These are phyloP conservation scores for Spergularia azorica DNA, from an alignment of 179 eudicot species.

Conservation along the genomic window DNA sequence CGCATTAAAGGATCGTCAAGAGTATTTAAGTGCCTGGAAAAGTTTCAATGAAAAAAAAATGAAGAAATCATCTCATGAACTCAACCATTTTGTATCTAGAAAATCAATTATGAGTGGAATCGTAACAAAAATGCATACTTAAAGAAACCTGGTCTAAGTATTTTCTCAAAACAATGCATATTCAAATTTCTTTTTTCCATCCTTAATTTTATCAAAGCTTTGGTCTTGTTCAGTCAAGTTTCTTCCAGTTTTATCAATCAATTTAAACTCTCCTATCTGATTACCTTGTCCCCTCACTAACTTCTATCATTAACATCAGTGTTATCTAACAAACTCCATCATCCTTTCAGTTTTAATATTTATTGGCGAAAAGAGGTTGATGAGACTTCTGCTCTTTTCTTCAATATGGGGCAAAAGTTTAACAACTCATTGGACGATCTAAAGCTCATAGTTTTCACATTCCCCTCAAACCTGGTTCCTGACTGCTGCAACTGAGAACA, in stretches of 20 bases:
- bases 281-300: not conserved
- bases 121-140: not conserved
- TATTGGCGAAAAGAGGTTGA: not conserved
- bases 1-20: constrained; percentile 87
- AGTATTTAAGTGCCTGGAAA: constrained; percentile 71
- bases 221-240: not conserved
- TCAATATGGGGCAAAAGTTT: not conserved
- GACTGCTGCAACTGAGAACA: not conserved
- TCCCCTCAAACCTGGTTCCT: not conserved
- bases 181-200: not conserved
- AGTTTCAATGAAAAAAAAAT: not conserved
- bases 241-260: not conserved
- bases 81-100: not conserved
- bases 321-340: no score
- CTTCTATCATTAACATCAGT: not conserved
- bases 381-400: not conserved
- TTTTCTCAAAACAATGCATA: constrained; percentile 3
- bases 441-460: not conserved
- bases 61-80: constrained; percentile 1
- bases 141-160: not conserved
- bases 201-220: not conserved
- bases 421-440: not conserved
- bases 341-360: not conserved
- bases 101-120: not conserved
- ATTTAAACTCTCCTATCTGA: not conserved